A percentile compares a stretch with the other conserved stretches of the same genome.
These are phyloP conservation scores for Aspergillus bombycis DNA, from an alignment of 2,329 filamentous ascomycete genomes.

Conservation along the genomic window DNA sequence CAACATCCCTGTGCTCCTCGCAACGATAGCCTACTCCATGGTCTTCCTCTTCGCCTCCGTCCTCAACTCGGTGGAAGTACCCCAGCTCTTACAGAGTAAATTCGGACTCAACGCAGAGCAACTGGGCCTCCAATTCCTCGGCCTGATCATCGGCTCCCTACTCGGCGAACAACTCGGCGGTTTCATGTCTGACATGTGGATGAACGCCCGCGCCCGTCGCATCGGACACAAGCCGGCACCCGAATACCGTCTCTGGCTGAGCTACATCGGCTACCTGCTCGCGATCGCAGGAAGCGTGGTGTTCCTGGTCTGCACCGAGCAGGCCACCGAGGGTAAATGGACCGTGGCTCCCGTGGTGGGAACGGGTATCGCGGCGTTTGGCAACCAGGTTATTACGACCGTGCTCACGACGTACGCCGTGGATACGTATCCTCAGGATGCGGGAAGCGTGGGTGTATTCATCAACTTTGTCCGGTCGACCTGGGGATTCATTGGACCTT, in stretches of 20 bases:
- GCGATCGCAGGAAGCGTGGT: conserved; percentile 58
- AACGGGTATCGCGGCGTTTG: conserved; percentile 55
- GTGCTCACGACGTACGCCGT: conserved; percentile 63
- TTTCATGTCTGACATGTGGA: conserved; percentile 58
- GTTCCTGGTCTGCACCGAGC: conserved; percentile 57
- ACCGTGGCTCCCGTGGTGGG: conserved; percentile 61
- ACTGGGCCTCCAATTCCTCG: conserved; percentile 62
- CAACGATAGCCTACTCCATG: conserved; percentile 59
- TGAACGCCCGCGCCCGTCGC: conserved; percentile 45
- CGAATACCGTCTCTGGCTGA: conserved; percentile 61
- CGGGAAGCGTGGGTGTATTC: conserved; percentile 62
- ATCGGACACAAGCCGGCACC: conserved; percentile 47
- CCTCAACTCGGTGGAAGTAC: conserved; percentile 61
- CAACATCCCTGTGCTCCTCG: conserved; percentile 54
- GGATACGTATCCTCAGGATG: conserved; percentile 59
- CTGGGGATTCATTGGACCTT: conserved; percentile 41
- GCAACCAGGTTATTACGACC: conserved; percentile 66
- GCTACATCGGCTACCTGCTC: conserved; percentile 56
- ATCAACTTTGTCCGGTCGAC: conserved; percentile 57
- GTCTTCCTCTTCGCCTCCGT: conserved; percentile 60
- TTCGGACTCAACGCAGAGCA: conserved; percentile 62
- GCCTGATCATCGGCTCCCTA: conserved; percentile 60
- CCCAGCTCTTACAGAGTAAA: conserved; percentile 58
- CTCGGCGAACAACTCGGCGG: conserved; percentile 64
- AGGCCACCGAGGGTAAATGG: conserved; percentile 50